phyloP scores from a whole-genome alignment of 495 filamentous ascomycete genomes.

The Tuber calosporum region DNA sequence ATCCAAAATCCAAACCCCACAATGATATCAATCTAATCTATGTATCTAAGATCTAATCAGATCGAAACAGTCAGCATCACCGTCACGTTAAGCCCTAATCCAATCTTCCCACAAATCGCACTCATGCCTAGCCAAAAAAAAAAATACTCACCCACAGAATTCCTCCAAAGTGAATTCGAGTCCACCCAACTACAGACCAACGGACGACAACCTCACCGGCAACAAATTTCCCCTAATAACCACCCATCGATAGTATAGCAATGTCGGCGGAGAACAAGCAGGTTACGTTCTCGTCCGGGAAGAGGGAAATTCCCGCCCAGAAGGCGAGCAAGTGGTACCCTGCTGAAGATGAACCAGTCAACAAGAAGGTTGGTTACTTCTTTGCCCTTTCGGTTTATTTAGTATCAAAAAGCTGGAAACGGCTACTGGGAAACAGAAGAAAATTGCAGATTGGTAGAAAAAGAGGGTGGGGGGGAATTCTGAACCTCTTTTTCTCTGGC shows the following conservation, averaged over 20 bases:
- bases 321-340: conserved; percentile 99
- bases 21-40: background rate
- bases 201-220: conserved; percentile 26
- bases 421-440: background rate
- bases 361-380: conserved; percentile 73
- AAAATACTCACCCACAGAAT: background rate
- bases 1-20: background rate
- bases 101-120: background rate
- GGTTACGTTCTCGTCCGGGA: conserved; percentile 97
- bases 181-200: conserved; percentile 24
- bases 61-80: background rate
- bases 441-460: background rate
- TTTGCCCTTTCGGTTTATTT: conserved; percentile 2
- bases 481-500: background rate
- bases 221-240: conserved; percentile 24
- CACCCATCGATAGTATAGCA: conserved; percentile 21
- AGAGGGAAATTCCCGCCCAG: conserved; percentile 74
- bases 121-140: background rate
- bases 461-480: background rate
- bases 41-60: background rate
- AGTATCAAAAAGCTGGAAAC: background rate
- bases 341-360: conserved; percentile 81
- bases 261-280: conserved; percentile 51
- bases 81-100: conserved; percentile 4
- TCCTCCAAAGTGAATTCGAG: background rate